phyloP scores from a whole-genome alignment of 495 filamentous ascomycete genomes.

The Ramalina peruviana region DNA sequence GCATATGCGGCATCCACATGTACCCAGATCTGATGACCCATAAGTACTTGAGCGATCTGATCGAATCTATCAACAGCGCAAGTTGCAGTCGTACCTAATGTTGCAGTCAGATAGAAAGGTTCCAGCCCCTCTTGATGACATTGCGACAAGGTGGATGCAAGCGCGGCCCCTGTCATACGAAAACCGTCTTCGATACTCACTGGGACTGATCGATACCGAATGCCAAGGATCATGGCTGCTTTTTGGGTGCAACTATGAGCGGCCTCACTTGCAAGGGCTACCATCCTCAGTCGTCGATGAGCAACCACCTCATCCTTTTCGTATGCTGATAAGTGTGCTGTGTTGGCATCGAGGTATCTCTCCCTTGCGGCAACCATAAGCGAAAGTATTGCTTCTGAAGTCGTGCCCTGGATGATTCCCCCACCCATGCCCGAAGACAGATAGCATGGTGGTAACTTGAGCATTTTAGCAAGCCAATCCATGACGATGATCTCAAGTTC shows the following conservation, averaged over 20 bases:
- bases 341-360: constrained; percentile 45
- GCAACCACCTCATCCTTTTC: constrained; percentile 50
- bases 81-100: constrained; percentile 72
- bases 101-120: constrained; percentile 75
- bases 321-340: constrained; percentile 29
- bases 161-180: constrained; percentile 47
- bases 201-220: constrained; percentile 53
- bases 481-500: constrained; percentile 86
- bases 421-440: constrained; percentile 66
- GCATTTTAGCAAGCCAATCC: constrained; percentile 70
- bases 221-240: constrained; percentile 70
- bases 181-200: constrained; percentile 47
- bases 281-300: constrained; percentile 50
- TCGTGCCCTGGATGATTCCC: constrained; percentile 85
- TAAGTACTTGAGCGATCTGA: constrained; percentile 49
- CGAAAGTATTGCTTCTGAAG: constrained; percentile 72
- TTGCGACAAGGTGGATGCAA: constrained; percentile 46
- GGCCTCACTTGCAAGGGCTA: constrained; percentile 64
- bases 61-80: constrained; percentile 74
- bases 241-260: constrained; percentile 77
- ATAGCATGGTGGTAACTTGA: constrained; percentile 60
- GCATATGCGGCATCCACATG: constrained; percentile 93
- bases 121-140: constrained; percentile 50
- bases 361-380: constrained; percentile 82
- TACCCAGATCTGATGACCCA: constrained; percentile 66